A percentile compares a stretch with the other conserved stretches of the same genome.
Evolutionary conservation across 768 basidiomycete genomes (phyloP).

Genomic region (Boletus fagicola): DNA sequence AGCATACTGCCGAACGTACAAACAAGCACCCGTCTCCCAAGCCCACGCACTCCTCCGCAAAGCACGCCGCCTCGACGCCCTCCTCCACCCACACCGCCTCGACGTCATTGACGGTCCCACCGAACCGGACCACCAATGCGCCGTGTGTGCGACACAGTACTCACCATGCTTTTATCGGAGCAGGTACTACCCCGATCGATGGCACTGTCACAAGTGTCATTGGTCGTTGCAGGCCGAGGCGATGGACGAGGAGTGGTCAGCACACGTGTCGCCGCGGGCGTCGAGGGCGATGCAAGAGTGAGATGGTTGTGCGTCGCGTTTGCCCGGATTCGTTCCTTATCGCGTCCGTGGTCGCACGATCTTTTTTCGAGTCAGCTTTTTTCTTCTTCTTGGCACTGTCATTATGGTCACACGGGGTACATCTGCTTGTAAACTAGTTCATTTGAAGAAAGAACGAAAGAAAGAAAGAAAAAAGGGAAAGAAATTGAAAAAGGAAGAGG

Average conservation of each 20-base stretch:
- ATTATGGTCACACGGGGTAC: slow-evolving; percentile 28
- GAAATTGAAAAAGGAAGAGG: background rate
- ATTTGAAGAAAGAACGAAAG: background rate
- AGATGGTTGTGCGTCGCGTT: background rate
- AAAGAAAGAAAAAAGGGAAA: background rate
- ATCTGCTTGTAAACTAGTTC: slow-evolving; percentile 31
- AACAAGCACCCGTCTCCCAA: slow-evolving; percentile 67
- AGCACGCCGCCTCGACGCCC: slow-evolving; percentile 76
- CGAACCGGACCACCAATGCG: slow-evolving; percentile 45
- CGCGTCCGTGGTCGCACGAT: no score
- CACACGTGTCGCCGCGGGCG: slow-evolving; percentile 8
- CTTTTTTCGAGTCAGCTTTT: background rate
- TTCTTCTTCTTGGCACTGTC: slow-evolving; percentile 1
- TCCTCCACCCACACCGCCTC: slow-evolving; percentile 48
- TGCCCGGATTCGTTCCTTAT: no score
- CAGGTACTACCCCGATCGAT: slow-evolving; percentile 24
- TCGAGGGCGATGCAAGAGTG: slow-evolving; percentile 20
- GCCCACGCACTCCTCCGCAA: slow-evolving; percentile 88
- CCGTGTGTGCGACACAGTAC: slow-evolving; percentile 61
- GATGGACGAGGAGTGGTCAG: slow-evolving; percentile 17
- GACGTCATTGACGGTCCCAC: slow-evolving; percentile 29
- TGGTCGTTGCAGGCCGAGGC: slow-evolving; percentile 19
- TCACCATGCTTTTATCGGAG: slow-evolving; percentile 73
- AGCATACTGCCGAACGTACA: slow-evolving; percentile 82
- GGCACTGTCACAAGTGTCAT: slow-evolving; percentile 48